Conservation (phyloP, 306 rosid species). For the Rosa persica region DNA sequence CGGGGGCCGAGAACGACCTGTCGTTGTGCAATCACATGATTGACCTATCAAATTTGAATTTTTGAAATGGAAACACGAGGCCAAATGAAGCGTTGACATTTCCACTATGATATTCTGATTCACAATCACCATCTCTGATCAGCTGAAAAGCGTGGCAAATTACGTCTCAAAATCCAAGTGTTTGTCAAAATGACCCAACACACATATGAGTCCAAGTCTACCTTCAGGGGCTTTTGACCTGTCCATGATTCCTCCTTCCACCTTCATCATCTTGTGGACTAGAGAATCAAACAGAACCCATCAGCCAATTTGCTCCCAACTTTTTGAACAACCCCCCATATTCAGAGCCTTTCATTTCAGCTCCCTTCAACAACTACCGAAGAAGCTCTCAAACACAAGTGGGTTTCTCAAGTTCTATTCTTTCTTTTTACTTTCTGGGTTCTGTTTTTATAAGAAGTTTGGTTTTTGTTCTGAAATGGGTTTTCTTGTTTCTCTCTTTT, state of each 20-base stretch:
- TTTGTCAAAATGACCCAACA: background rate
- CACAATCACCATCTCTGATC: background rate
- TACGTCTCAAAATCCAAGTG: background rate
- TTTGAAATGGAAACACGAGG: background rate
- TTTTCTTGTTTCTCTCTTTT: background rate
- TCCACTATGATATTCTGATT: background rate
- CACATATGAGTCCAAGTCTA: background rate
- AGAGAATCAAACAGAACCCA: background rate
- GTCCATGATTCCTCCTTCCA: background rate
- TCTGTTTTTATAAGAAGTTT: background rate
- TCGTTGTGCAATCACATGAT: background rate
- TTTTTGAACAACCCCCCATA: background rate
- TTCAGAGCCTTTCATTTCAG: background rate
- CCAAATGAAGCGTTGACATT: conserved; percentile 1
- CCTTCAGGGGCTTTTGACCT: background rate
- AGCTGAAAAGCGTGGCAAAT: background rate
- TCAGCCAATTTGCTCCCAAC: background rate
- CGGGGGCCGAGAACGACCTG: background rate
- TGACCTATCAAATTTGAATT: background rate
- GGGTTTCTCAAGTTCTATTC: conserved; percentile 21
- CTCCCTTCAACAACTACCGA: background rate
- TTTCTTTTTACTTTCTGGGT: background rate
- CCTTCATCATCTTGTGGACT: background rate
- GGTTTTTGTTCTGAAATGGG: conserved; percentile 11
- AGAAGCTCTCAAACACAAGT: conserved; percentile 13